Percentiles rank a stretch among this genome's conserved stretches.
phyloP scores from a whole-genome alignment of 2,329 filamentous ascomycete species.

The Aspergillus eucalypticola region DNA sequence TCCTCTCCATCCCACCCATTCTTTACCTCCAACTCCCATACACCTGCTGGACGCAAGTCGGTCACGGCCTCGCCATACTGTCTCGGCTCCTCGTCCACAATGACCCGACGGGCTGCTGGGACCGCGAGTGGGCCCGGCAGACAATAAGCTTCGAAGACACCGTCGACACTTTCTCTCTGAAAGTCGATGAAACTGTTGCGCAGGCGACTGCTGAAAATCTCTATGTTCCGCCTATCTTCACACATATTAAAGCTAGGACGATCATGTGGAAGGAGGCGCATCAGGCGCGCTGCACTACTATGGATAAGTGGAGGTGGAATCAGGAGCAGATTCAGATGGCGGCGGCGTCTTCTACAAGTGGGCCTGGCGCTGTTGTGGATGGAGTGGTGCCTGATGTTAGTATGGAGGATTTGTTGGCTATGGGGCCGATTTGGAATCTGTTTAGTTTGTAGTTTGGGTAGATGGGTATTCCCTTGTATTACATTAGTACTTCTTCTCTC shows the following conservation, averaged over 20 bases:
- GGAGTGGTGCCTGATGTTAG: not conserved
- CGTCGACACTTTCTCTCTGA: constrained; percentile 19
- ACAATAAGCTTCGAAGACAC: constrained; percentile 24
- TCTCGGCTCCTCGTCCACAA: constrained; percentile 29
- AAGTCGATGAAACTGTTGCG: constrained; percentile 19
- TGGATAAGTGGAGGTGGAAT: not conserved
- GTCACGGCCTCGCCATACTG: constrained; percentile 39
- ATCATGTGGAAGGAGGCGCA: not conserved
- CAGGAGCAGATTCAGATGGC: not conserved
- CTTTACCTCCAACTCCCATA: constrained; percentile 52
- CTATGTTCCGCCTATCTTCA: not conserved
- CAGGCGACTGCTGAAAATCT: not conserved
- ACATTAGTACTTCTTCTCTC: too few species aligned
- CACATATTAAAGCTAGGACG: not conserved
- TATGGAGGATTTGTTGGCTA: not conserved
- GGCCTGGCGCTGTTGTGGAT: not conserved
- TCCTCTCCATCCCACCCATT: constrained; percentile 47
- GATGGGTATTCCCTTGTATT: not conserved
- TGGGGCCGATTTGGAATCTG: constrained; percentile 1
- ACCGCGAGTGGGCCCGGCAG: constrained; percentile 23
- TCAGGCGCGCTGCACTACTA: not conserved
- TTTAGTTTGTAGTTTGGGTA: not conserved
- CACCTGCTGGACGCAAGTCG: constrained; percentile 47
- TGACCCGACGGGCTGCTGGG: constrained; percentile 25
- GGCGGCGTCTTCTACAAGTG: not conserved